Conservation (phyloP, 176 grass and related monocot species). For the Cocos nucifera region DNA sequence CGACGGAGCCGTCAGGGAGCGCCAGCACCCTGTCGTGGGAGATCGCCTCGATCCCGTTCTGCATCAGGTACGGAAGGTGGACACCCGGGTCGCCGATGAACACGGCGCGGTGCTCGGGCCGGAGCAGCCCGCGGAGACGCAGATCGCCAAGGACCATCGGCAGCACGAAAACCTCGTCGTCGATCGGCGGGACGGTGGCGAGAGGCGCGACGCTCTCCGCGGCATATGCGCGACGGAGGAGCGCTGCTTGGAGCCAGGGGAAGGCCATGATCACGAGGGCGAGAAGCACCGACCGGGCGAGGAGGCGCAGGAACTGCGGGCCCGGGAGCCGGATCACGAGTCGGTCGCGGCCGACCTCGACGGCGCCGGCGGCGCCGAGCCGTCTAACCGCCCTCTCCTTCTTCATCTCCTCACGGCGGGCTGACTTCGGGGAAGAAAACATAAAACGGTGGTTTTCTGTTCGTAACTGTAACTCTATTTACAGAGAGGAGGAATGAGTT, state of each 20-base stretch:
- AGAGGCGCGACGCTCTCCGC: background rate
- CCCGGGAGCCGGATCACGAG: slow-evolving; percentile 20
- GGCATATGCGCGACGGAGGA: background rate
- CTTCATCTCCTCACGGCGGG: slow-evolving; percentile 5
- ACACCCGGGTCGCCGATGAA: slow-evolving; percentile 27
- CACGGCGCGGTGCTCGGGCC: slow-evolving; percentile 1
- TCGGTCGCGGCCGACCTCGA: background rate
- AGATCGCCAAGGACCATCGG: slow-evolving; percentile 21
- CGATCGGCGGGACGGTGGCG: background rate
- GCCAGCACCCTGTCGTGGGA: background rate
- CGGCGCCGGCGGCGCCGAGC: background rate
- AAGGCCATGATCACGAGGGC: slow-evolving; percentile 24
- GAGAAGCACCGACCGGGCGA: slow-evolving; percentile 25
- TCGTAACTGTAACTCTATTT: background rate
- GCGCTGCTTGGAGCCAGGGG: slow-evolving; percentile 16
- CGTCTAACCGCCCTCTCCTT: background rate
- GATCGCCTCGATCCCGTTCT: slow-evolving; percentile 12
- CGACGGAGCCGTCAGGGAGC: slow-evolving; percentile 15
- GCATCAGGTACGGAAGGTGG: slow-evolving; percentile 16
- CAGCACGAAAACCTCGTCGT: slow-evolving; percentile 6
- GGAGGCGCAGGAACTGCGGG: slow-evolving; percentile 12
- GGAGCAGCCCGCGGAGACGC: slow-evolving; percentile 22
- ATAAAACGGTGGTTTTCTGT: too few species aligned
- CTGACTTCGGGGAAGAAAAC: too few species aligned
- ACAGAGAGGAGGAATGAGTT: slow-evolving; percentile 2